Evolutionary conservation across 495 filamentous ascomycete species (phyloP), one percentile per base, ranked within the genome.

Genomic region (Penicillium odoratum): DNA sequence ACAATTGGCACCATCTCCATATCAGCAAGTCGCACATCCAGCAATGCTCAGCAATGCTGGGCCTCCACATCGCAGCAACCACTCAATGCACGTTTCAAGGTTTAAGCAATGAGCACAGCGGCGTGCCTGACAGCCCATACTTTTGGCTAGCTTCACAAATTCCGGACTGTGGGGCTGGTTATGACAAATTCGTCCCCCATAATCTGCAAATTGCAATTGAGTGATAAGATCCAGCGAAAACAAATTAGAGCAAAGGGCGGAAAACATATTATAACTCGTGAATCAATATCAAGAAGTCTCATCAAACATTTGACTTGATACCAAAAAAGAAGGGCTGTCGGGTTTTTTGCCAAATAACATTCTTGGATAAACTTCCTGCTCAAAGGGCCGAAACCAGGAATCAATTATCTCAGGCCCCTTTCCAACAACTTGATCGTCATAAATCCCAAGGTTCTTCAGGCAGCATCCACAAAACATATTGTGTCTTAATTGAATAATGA

Each of bases 161-260:
- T 94, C 85, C 4, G 92, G 89, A 69, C 96, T 96, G 68, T 84
- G 84, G 71, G 96, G 91, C 66, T 96, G 93, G 3, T 91, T 96
- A 68, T 96, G 92, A 21, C 91, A 85, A 71, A 93, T 96, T 50
- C 93, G 85, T 65, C 97, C 90, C 62, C 94, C 85, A 73, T 94
- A 97, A 77, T 97, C 96, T 46, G 97, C 81, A 60, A 86, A 88
- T 71, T 97, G 93, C 90, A 92, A 95, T 74, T 97, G 92, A 4
- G 93, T 96, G 4, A 97, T 92, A n/a, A n/a, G n/a, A n/a, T n/a
- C n/a, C n/a, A n/a, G n/a, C n/a, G n/a, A n/a, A n/a, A n/a, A n/a
- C n/a, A n/a, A n/a, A n/a, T n/a, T n/a, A 34, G 11, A 34, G 5
- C 18, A 47, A 25, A 25, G 3, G 36, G 36, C 36, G 7, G 7